phyloP scores from a whole-genome alignment of 768 basidiomycete species.

The Glaciozyma martinii region DNA sequence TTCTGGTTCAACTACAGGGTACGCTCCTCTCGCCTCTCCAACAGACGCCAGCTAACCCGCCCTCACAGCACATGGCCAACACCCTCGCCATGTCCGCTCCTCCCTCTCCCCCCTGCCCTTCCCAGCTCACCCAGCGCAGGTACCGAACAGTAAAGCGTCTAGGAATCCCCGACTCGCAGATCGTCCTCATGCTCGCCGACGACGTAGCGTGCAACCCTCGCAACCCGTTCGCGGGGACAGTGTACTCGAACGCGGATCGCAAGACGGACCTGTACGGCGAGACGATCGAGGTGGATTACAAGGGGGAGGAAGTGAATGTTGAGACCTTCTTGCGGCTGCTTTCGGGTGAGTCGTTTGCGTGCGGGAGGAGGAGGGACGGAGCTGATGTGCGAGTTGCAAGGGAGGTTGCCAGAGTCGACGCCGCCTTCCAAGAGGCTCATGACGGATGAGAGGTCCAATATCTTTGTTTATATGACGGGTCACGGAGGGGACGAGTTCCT shows the following conservation, averaged over 20 bases:
- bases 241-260: conserved; percentile 78
- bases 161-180: conserved; percentile 96
- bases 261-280: conserved; percentile 87
- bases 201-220: conserved; percentile 88
- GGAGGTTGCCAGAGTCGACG: conserved; percentile 70
- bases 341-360: conserved; percentile 55
- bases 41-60: not conserved
- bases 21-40: conserved; percentile 34
- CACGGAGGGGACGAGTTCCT: conserved; percentile 97
- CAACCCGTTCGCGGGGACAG: conserved; percentile 82
- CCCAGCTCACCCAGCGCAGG: conserved; percentile 44
- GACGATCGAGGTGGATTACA: conserved; percentile 94
- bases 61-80: conserved; percentile 86
- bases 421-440: conserved; percentile 87
- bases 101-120: not conserved
- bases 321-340: conserved; percentile 88
- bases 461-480: conserved; percentile 97
- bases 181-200: conserved; percentile 97
- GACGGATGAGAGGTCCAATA: conserved; percentile 79
- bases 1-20: conserved; percentile 96
- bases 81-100: conserved; percentile 76
- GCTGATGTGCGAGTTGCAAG: conserved; percentile 44
- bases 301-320: conserved; percentile 95
- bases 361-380: not conserved
- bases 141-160: conserved; percentile 96